Conservation (phyloP, 177 flowering plant species). For the Vitis hybrid region DNA sequence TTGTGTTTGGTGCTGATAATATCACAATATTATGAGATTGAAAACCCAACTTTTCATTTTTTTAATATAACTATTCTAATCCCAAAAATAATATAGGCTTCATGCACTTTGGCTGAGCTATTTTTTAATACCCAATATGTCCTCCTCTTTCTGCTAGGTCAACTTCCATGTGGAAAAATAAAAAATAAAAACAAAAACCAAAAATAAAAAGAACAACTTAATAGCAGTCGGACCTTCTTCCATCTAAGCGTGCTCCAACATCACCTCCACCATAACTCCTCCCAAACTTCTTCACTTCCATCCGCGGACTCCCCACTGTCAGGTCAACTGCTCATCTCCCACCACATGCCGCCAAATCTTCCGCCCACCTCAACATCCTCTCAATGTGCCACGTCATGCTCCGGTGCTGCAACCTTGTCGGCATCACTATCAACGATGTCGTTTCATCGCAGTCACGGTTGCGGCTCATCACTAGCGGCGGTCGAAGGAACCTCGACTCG, state of each 20-base stretch:
- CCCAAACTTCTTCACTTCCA: constrained; percentile 74
- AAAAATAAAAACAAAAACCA: no score
- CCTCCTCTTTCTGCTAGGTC: no score
- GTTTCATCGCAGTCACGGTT: constrained; percentile 17
- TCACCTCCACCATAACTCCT: constrained; percentile 56
- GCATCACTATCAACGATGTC: constrained; percentile 39
- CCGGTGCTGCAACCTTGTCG: constrained; percentile 55
- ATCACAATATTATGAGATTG: no score
- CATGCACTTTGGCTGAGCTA: no score
- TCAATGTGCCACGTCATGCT: constrained; percentile 62
- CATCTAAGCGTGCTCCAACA: constrained; percentile 86
- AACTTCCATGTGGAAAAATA: no score
- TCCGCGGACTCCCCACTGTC: constrained; percentile 48
- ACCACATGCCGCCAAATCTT: constrained; percentile 53
- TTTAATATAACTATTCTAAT: no score
- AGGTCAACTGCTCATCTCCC: constrained; percentile 40
- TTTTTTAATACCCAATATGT: no score
- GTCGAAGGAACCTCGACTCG: constrained; percentile 53
- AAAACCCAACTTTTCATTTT: no score
- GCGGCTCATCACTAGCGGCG: constrained; percentile 27
- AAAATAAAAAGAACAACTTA: no score
- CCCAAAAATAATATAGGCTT: no score
- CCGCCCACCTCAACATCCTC: constrained; percentile 62
- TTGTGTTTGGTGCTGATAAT: no score
- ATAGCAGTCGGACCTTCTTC: constrained; percentile 37